Percentiles rank a stretch among this genome's conserved stretches.
phyloP scores from a whole-genome alignment of 192 early-diverging fungal genomes.

The Podila clonocystis region DNA sequence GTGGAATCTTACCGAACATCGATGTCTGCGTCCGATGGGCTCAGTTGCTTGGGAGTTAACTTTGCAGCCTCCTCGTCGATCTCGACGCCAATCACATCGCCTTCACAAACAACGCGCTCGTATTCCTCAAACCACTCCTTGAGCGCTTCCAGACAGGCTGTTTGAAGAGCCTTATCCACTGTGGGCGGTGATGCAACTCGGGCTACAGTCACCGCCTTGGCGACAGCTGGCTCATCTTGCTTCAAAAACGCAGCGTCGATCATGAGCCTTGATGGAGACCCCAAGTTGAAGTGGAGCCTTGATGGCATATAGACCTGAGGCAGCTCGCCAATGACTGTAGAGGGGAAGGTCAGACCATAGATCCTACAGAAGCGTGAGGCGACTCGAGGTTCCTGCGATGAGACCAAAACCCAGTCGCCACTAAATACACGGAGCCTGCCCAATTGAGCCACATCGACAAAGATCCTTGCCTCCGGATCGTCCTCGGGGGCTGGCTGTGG shows the following conservation, averaged over 20 bases:
- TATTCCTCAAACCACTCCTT: slow-evolving; percentile 72
- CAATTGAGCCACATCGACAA: slow-evolving; percentile 60
- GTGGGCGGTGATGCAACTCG: slow-evolving; percentile 71
- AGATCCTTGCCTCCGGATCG: slow-evolving; percentile 62
- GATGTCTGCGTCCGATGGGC: slow-evolving; percentile 48
- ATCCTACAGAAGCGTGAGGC: slow-evolving; percentile 38
- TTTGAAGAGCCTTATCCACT: slow-evolving; percentile 68
- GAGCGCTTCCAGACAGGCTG: slow-evolving; percentile 63
- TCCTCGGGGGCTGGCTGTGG: slow-evolving; percentile 63
- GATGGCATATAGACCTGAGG: slow-evolving; percentile 62
- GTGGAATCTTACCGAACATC: slow-evolving; percentile 52
- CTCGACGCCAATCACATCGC: slow-evolving; percentile 71
- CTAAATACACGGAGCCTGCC: slow-evolving; percentile 65
- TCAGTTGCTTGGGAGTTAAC: slow-evolving; percentile 50
- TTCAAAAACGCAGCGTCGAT: slow-evolving; percentile 45
- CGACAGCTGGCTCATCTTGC: slow-evolving; percentile 57
- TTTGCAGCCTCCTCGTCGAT: slow-evolving; percentile 69
- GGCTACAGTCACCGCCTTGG: slow-evolving; percentile 69
- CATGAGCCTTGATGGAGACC: slow-evolving; percentile 12
- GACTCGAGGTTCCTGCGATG: slow-evolving; percentile 16
- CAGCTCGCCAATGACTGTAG: neutral
- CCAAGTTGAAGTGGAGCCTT: slow-evolving; percentile 68
- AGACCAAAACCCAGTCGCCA: slow-evolving; percentile 65
- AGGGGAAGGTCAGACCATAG: slow-evolving; percentile 33
- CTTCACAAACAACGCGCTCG: slow-evolving; percentile 72